Evolutionary conservation across 2,329 filamentous ascomycete species (phyloP), one percentile per base, ranked within the genome.

Genomic region (Calcarisporium arbuscula): DNA sequence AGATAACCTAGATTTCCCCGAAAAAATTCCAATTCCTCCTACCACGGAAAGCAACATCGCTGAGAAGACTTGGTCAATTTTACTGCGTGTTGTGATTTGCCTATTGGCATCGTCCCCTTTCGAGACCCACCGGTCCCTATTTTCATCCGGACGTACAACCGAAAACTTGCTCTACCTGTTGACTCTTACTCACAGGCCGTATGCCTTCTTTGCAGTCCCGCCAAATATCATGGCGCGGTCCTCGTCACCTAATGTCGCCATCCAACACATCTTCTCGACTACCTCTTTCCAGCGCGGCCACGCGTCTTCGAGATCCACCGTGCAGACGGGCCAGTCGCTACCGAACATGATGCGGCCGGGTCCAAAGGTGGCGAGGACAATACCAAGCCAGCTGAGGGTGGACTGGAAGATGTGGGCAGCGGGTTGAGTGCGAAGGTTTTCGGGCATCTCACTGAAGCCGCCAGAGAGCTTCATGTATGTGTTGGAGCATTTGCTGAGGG

Each of bases 401-500:
- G 70, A 70, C 41, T 72, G 64, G 44, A 85, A 78, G 37, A 87
- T 72, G 22, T 74, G 68, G 37, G 72, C 63, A 21, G 69, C 54
- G 8, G 68, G 56, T 18, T 68, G 62, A 17, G 52, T 55, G 48
- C 65, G 67, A 44, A 80, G 62, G 9, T 65, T 57, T 30, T 68
- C 66, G 4, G 78, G 71, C 60, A 95, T 79, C 61, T 95, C 86
- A 14, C 82, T 79, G 58, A 95, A 89, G 30, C 72, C 76, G 7
- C 90, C 90, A 0, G 84, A 90, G n/a, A 95, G 73, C 65, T 95
- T 95, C 74, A 95, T 85, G 64, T 83, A 94, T n/a, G 81, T 78
- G 32, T 68, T 72, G 31, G 68, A 62, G 53, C 74, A 75, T 39
- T 71, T 71, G 46, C 80, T 74, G 50, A 94, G 77, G 8, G 72